These are phyloP conservation scores for Malbranchea zuffiana DNA, from an alignment of 2,329 filamentous ascomycete genomes.

Conservation along the genomic window DNA sequence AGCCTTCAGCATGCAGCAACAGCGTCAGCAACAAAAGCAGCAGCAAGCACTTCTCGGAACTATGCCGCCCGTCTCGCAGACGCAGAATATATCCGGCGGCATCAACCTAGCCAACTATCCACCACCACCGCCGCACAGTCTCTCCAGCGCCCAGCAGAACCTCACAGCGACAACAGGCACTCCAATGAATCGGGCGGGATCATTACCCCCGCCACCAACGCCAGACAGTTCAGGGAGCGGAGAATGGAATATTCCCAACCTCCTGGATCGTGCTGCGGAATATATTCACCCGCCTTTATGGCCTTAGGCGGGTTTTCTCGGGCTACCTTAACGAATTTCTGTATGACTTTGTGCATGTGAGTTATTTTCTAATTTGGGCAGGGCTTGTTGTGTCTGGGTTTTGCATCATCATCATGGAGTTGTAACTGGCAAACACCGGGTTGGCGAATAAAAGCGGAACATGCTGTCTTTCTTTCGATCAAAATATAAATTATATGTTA, in stretches of 20 bases:
- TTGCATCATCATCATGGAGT: too few species aligned
- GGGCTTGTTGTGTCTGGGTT: too few species aligned
- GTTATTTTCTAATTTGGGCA: too few species aligned
- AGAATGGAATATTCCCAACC: slow-evolving; percentile 37
- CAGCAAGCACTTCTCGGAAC: slow-evolving; percentile 16
- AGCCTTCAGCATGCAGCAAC: slow-evolving; percentile 25
- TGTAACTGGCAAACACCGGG: too few species aligned
- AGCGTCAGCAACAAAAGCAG: slow-evolving; percentile 15
- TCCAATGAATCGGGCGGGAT: slow-evolving; percentile 20
- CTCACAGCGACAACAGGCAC: slow-evolving; percentile 6
- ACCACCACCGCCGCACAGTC: background rate
- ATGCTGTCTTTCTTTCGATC: too few species aligned
- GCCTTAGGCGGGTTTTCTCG: slow-evolving; percentile 17
- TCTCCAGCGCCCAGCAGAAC: slow-evolving; percentile 1
- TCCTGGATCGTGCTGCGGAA: slow-evolving; percentile 38
- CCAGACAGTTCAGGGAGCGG: slow-evolving; percentile 38
- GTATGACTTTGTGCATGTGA: too few species aligned
- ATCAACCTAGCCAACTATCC: slow-evolving; percentile 3
- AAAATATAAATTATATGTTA: too few species aligned
- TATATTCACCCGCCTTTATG: slow-evolving; percentile 40
- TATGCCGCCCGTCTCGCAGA: background rate
- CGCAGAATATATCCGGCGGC: slow-evolving; percentile 8
- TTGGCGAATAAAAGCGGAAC: too few species aligned
- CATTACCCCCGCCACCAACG: slow-evolving; percentile 35
- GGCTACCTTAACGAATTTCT: too few species aligned